These are phyloP conservation scores for Spinacia oleracea DNA, from an alignment of 179 eudicot genomes.

Conservation along the genomic window DNA sequence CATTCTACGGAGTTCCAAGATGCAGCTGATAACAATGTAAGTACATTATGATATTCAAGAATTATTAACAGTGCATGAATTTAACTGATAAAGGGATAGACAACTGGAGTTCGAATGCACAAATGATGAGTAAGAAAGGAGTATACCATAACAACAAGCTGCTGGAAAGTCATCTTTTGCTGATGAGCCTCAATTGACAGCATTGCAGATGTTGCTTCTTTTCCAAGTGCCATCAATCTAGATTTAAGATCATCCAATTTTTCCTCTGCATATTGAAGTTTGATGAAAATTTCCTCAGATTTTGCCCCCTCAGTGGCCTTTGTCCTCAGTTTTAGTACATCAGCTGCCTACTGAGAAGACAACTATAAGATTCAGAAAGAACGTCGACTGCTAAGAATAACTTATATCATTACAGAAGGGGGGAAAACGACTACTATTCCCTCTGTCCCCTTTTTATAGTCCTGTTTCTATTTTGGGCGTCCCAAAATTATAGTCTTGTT, in stretches of 20 bases:
- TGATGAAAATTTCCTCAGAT: constrained; percentile 45
- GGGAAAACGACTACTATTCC: no score
- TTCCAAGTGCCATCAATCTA: constrained; percentile 65
- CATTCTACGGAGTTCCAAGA: not conserved
- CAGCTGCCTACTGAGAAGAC: constrained; percentile 55
- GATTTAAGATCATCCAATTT: constrained; percentile 65
- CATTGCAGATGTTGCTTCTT: constrained; percentile 86
- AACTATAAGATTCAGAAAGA: constrained; percentile 22
- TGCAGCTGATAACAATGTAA: not conserved
- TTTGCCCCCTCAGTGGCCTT: constrained; percentile 52
- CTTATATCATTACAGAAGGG: not conserved
- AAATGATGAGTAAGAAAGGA: not conserved
- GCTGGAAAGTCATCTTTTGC: constrained; percentile 65
- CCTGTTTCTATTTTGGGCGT: no score
- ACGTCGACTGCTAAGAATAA: not conserved
- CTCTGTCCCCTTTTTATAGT: no score
- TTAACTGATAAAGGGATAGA: not conserved
- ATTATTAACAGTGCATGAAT: not conserved
- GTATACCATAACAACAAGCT: constrained; percentile 70
- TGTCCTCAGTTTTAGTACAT: constrained; percentile 62
- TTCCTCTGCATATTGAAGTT: constrained; percentile 69
- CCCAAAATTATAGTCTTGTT: no score
- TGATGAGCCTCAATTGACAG: constrained; percentile 78
- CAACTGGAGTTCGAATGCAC: not conserved
- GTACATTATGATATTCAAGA: not conserved